Conservation (phyloP, 441 rosid genomes). For the Melastoma candidum region DNA sequence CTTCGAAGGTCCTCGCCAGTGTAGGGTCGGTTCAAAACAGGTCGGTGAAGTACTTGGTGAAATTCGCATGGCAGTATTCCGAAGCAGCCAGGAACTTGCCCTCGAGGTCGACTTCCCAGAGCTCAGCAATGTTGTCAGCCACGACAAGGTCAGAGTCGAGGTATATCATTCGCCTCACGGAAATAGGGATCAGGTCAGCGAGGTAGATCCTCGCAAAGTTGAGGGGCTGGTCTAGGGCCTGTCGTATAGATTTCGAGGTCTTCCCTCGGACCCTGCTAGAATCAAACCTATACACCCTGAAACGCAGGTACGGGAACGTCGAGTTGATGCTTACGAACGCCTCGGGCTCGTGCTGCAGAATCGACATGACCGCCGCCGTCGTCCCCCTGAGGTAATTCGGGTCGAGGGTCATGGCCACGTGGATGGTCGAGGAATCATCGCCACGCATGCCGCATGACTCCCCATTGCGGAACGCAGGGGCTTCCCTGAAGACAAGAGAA, state of each 20-base stretch:
- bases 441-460: not conserved
- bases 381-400: constrained; percentile 9
- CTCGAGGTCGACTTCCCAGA: too few species aligned
- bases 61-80: too few species aligned
- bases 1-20: not conserved
- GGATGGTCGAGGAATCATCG: not conserved
- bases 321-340: constrained; percentile 4
- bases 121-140: too few species aligned
- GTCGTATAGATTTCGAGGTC: constrained; percentile 6
- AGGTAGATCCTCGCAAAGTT: constrained; percentile 7
- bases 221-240: constrained; percentile 7
- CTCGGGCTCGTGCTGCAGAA: constrained; percentile 9
- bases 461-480: not conserved
- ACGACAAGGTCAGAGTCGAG: constrained; percentile 5
- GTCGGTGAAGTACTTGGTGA: not conserved
- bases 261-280: constrained; percentile 5
- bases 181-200: not conserved
- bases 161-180: constrained; percentile 8
- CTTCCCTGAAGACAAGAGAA: not conserved
- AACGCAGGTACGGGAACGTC: not conserved
- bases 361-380: constrained; percentile 5
- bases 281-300: constrained; percentile 1
- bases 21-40: not conserved
- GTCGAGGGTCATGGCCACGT: constrained; percentile 7
- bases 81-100: too few species aligned